Percentiles rank a stretch among this genome's conserved stretches.
phyloP scores from a whole-genome alignment of 495 filamentous ascomycete genomes.

The Penicillium paradoxum region DNA sequence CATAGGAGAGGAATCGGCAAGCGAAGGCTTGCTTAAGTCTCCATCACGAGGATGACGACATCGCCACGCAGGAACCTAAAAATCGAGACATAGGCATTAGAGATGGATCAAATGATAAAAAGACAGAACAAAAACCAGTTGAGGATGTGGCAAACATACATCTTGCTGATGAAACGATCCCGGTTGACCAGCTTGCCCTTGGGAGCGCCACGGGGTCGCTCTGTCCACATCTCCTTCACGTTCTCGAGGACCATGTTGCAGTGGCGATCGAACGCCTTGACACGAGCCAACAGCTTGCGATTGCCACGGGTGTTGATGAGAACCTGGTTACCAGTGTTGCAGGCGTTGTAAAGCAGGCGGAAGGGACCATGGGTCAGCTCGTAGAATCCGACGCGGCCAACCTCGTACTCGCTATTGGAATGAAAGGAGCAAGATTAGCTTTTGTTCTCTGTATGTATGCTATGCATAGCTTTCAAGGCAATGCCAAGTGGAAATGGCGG shows the following conservation, averaged over 20 bases:
- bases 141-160: slow-evolving; percentile 53
- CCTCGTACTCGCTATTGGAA: slow-evolving; percentile 72
- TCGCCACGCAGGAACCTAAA: slow-evolving; percentile 88
- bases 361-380: slow-evolving; percentile 84
- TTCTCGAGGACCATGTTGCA: slow-evolving; percentile 98
- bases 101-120: neutral
- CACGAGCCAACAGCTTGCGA: slow-evolving; percentile 73
- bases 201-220: slow-evolving; percentile 83
- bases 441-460: slow-evolving; percentile 16
- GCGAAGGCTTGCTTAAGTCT: slow-evolving; percentile 22
- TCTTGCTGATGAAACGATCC: slow-evolving; percentile 97
- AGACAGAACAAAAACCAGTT: neutral
- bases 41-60: slow-evolving; percentile 85
- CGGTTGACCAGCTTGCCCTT: slow-evolving; percentile 93
- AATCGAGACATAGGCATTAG: slow-evolving; percentile 1
- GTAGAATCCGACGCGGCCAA: slow-evolving; percentile 80
- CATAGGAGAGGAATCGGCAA: neutral
- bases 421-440: slow-evolving; percentile 19
- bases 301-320: slow-evolving; percentile 88
- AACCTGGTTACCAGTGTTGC: slow-evolving; percentile 58
- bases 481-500: slow-evolving; percentile 14
- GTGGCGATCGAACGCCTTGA: slow-evolving; percentile 89
- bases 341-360: slow-evolving; percentile 85
- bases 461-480: slow-evolving; percentile 19
- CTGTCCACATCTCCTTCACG: slow-evolving; percentile 99